Base-by-base conservation (phyloP, 2,329 filamentous ascomycete genomes). In the Pseudogymnoascus sp. region DNA sequence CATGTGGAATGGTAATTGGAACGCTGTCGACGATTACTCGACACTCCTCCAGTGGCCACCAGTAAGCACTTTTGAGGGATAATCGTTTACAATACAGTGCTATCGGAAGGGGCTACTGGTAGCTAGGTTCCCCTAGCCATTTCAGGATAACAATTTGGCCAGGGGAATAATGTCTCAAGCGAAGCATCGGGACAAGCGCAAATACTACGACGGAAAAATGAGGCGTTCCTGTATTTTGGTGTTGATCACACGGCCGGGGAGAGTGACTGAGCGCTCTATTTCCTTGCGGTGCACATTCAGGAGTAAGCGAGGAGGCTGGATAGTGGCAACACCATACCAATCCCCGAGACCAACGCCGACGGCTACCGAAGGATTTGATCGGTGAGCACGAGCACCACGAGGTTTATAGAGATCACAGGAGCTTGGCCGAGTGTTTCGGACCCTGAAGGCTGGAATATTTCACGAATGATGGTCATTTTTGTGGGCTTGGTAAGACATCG, bases 1-100 rank as follows among this genome's bases (percentile, higher is more conserved):
- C 1, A 33, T 55, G 49, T 55, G 49, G 49, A 55, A 55, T 55
- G 49, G 49, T 3, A 55, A 55, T 55, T 55, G 49, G 49, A 55
- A 33, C 11, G 49, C 28, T 22, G 49, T 55, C n/a, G 49, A 55
- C 9, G 49, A 55, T 33, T 55, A 55, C 49, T 55, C 49, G 16
- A 55, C 49, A 4, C 49, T 55, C 25, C 49, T 55, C 28, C 49
- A 55, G 9, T 55, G 49, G 49, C 49, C 49, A 3, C 49, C 49
- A 33, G 28, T 33, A 22, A 55, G 11, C 49, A 33, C 49, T 12
- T 55, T 55, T 12, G 28, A 55, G 1, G 30, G 41, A 45, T 25
- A n/a, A 45, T n/a, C 5, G 22, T 45, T 23, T 22, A 33, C 49
- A 14, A 35, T 14, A 7, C 49, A 33, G 11, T 8, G 35, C 7